Evolutionary conservation across 768 basidiomycete genomes (phyloP).

Genomic region (Pleurotus djamor): DNA sequence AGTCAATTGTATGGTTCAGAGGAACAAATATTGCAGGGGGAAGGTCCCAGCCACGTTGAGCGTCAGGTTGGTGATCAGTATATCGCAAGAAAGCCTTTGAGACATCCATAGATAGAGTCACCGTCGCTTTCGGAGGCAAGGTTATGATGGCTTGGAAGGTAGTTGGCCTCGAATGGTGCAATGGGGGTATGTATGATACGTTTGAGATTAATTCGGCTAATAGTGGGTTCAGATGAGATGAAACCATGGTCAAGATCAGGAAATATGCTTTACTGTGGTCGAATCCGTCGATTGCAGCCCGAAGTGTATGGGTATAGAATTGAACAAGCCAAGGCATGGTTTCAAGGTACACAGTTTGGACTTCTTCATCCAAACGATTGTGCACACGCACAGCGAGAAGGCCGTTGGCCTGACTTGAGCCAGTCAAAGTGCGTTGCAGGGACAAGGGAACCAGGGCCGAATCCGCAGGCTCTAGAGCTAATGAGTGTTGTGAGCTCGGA

Average conservation of each 20-base stretch:
- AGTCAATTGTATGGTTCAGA: slow-evolving; percentile 13
- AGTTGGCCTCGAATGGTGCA: slow-evolving; percentile 72
- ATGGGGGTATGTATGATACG: slow-evolving; percentile 65
- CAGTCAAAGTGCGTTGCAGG: slow-evolving; percentile 68
- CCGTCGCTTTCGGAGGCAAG: slow-evolving; percentile 65
- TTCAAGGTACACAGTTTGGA: slow-evolving; percentile 75
- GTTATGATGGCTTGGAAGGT: slow-evolving; percentile 69
- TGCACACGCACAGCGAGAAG: slow-evolving; percentile 63
- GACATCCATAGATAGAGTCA: slow-evolving; percentile 71
- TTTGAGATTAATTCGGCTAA: slow-evolving; percentile 64
- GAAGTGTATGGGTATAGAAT: slow-evolving; percentile 81
- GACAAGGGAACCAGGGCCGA: slow-evolving; percentile 50
- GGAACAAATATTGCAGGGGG: slow-evolving; percentile 79
- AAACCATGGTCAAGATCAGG: neutral
- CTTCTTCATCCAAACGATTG: slow-evolving; percentile 48
- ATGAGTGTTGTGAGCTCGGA: neutral
- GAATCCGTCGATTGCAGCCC: slow-evolving; percentile 43
- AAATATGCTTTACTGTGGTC: slow-evolving; percentile 35
- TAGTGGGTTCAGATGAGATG: slow-evolving; percentile 2
- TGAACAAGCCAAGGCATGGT: slow-evolving; percentile 93
- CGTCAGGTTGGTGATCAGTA: slow-evolving; percentile 95
- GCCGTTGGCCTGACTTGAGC: slow-evolving; percentile 75
- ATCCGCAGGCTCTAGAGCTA: slow-evolving; percentile 34
- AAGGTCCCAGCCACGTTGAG: slow-evolving; percentile 92
- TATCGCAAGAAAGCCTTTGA: slow-evolving; percentile 87